Evolutionary conservation across 495 filamentous ascomycete genomes (phyloP).

Genomic region (Penicillium mononematosum): DNA sequence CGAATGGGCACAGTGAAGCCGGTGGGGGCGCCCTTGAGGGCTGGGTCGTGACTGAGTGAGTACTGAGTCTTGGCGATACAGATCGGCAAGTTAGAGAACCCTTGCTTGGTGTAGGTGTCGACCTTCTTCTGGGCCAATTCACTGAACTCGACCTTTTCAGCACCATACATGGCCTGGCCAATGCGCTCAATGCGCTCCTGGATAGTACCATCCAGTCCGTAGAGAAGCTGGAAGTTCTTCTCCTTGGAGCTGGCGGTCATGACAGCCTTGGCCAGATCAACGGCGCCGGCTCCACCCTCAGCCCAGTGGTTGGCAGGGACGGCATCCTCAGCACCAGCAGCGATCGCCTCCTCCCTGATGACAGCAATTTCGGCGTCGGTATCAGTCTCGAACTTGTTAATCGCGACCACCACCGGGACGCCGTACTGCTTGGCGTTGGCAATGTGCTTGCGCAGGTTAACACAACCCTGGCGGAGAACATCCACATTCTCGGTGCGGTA

Average conservation of each 20-base stretch:
- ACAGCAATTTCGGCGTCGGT: constrained; percentile 88
- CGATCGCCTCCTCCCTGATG: constrained; percentile 85
- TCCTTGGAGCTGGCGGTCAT: constrained; percentile 78
- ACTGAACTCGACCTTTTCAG: constrained; percentile 85
- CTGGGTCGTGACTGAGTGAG: constrained; percentile 89
- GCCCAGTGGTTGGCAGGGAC: constrained; percentile 96
- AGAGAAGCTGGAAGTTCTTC: constrained; percentile 88
- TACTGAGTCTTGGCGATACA: constrained; percentile 99
- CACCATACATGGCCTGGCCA: constrained; percentile 90
- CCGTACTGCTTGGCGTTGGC: constrained; percentile 83
- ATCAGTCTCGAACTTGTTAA: constrained; percentile 94
- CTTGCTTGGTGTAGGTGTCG: constrained; percentile 89
- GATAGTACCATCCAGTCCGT: constrained; percentile 73
- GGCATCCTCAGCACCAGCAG: constrained; percentile 90
- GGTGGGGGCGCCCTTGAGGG: constrained; percentile 92
- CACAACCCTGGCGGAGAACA: constrained; percentile 80
- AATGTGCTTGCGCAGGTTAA: constrained; percentile 94
- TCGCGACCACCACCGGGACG: constrained; percentile 93
- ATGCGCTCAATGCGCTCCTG: constrained; percentile 92
- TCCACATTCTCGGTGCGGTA: constrained; percentile 94
- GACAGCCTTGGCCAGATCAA: constrained; percentile 86
- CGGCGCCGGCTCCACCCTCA: constrained; percentile 86
- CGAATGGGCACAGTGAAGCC: constrained; percentile 95
- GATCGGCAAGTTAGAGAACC: constrained; percentile 87
- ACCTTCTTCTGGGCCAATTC: constrained; percentile 94